Conservation (phyloP, 1,284 basidiomycete genomes). For the Ustilago nuda region DNA sequence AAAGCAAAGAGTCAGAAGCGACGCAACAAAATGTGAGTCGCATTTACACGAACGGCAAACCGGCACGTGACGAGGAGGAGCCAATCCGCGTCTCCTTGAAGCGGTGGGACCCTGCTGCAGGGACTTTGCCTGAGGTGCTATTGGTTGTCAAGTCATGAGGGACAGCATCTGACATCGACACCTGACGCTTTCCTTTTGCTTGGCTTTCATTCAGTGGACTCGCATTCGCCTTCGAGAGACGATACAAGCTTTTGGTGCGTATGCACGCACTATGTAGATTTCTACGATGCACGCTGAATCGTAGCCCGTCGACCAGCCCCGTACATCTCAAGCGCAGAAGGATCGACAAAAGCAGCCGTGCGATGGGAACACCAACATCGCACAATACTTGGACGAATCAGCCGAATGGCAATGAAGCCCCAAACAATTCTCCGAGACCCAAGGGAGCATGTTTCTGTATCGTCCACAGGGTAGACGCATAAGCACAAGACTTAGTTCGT, state of each 20-base stretch:
- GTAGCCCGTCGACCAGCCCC: not conserved
- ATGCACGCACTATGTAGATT: conserved; percentile 31
- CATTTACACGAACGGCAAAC: not conserved
- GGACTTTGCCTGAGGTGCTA: conserved; percentile 58
- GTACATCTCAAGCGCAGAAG: not conserved
- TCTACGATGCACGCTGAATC: too few species aligned
- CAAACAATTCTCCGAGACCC: conserved; percentile 17
- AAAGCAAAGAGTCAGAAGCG: conserved; percentile 7
- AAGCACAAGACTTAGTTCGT: too few species aligned
- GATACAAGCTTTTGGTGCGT: conserved; percentile 44
- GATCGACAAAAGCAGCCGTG: not conserved
- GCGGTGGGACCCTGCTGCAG: conserved; percentile 58
- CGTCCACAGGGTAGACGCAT: too few species aligned
- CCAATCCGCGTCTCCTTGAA: conserved; percentile 35
- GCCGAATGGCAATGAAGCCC: not conserved
- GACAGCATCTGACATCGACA: conserved; percentile 17
- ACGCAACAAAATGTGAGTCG: conserved; percentile 32
- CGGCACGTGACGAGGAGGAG: conserved; percentile 15
- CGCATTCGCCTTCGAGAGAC: conserved; percentile 30
- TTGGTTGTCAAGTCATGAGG: conserved; percentile 56
- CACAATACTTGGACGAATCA: not conserved
- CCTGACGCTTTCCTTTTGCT: not conserved
- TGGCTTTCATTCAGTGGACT: not conserved
- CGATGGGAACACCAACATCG: not conserved
- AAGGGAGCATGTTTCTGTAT: not conserved